Conservation (phyloP, 2,329 filamentous ascomycete genomes). For the Trichoderma semiorbis region DNA sequence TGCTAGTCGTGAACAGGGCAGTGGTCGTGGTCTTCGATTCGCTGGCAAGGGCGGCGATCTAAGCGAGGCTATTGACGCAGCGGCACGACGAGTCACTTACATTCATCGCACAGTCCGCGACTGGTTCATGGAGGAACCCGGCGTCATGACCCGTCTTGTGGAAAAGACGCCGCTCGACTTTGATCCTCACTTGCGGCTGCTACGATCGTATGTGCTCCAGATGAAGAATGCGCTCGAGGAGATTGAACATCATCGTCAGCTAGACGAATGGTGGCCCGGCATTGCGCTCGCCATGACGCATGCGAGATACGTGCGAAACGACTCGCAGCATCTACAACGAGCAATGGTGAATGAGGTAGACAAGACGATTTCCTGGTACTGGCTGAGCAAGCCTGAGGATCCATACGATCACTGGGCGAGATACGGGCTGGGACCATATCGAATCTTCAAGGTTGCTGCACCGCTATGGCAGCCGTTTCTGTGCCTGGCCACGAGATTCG, state of each 20-base stretch:
- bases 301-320: constrained; percentile 28
- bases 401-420: constrained; percentile 34
- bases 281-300: constrained; percentile 38
- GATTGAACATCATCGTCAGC: constrained; percentile 35
- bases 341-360: constrained; percentile 30
- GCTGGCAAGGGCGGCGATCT: neutral
- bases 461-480: constrained; percentile 32
- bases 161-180: constrained; percentile 19
- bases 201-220: constrained; percentile 34
- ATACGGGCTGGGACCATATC: constrained; percentile 31
- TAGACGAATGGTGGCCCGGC: constrained; percentile 39
- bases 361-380: constrained; percentile 31
- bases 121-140: constrained; percentile 28
- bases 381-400: constrained; percentile 27
- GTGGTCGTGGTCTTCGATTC: constrained; percentile 20
- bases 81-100: constrained; percentile 29
- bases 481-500: constrained; percentile 33
- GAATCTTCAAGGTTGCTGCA: constrained; percentile 30
- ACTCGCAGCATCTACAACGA: constrained; percentile 20
- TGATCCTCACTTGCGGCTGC: constrained; percentile 31
- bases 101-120: constrained; percentile 36
- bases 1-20: constrained; percentile 18
- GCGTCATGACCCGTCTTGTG: constrained; percentile 23
- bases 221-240: constrained; percentile 34
- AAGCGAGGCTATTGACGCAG: neutral